phyloP scores from a whole-genome alignment of 1,139 yeast genomes.

The Suhomyces yuchorum region DNA sequence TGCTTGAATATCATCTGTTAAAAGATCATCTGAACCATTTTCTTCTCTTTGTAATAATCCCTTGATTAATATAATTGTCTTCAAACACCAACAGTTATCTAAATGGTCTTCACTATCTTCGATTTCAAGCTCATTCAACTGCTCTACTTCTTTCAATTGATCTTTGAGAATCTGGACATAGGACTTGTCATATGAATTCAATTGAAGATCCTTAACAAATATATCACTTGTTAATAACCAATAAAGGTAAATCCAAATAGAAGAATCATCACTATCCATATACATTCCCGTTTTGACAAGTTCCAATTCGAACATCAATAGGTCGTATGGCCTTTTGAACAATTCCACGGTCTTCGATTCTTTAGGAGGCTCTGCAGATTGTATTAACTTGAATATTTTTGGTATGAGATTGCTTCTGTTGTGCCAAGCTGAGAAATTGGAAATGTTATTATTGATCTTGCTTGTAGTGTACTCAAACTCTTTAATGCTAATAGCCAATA shows the following conservation, averaged over 20 bases:
- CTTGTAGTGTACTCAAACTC: conserved; percentile 80
- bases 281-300: conserved; percentile 81
- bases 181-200: conserved; percentile 12
- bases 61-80: conserved; percentile 50
- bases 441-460: conserved; percentile 78
- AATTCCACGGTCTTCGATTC: conserved; percentile 18
- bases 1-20: conserved; percentile 30
- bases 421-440: conserved; percentile 97
- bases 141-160: conserved; percentile 45
- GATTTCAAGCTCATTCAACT: conserved; percentile 61
- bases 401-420: conserved; percentile 75
- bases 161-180: conserved; percentile 38
- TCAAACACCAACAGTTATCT: conserved; percentile 72
- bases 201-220: conserved; percentile 35
- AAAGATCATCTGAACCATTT: conserved; percentile 9
- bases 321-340: conserved; percentile 30
- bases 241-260: conserved; percentile 85
- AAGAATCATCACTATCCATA: conserved; percentile 92
- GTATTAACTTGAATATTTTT: conserved; percentile 37
- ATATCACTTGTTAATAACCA: conserved; percentile 72
- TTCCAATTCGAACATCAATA: conserved; percentile 61
- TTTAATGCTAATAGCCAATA: conserved; percentile 31
- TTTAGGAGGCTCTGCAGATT: conserved; percentile 9
- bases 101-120: conserved; percentile 52
- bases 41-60: conserved; percentile 29